Base-by-base conservation (phyloP, 176 grass and related monocot genomes). In the Oryza punctata region DNA sequence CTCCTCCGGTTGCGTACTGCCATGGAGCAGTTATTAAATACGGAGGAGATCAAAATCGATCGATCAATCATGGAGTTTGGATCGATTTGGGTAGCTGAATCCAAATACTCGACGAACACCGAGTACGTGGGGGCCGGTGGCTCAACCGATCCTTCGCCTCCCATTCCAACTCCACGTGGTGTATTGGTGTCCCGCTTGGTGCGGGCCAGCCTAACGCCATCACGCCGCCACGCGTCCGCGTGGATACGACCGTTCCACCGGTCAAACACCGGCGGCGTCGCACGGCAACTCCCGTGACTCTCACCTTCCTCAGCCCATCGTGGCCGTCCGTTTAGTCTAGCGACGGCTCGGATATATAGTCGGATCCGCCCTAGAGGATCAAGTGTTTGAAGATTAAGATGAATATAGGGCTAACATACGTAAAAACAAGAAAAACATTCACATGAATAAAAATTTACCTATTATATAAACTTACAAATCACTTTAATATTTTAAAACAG, bases 181-280 rank as follows among this genome's bases (percentile, higher is more conserved):
- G n/a, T n/a, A n/a, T n/a, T 40, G 29, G 47, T 32, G 65, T 29
- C 33, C 30, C 37, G 57, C 24, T 12, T 16, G 49, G 49, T 54
- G 50, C 18, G 1, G 14, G 18, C 50, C 33, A 35, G 19, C 19
- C 52, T 57, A 57, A 7, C 1, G 1, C 18, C 52, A 10, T 3
- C 13, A 0, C 49, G 71, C 47, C 47, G 19, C 78, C 78, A 75
- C 28, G 68, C 76, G 67, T 65, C 84, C 19, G 21, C 3, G 46
- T 14, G 1, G 49, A 6, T 18, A 18, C 47, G 15, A 2, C 25
- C 45, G 7, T 4, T 6, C 29, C 50, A 60, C 5, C 27, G 65
- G 72, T 82, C 86, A 78, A 83, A 73, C 50, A 2, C 54, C 12
- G 69, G 28, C 69, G 54, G 21, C 69, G 69, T 82, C 69, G 69